Evolutionary conservation across 768 basidiomycete species (phyloP).

Genomic region (Scleroderma bovista): DNA sequence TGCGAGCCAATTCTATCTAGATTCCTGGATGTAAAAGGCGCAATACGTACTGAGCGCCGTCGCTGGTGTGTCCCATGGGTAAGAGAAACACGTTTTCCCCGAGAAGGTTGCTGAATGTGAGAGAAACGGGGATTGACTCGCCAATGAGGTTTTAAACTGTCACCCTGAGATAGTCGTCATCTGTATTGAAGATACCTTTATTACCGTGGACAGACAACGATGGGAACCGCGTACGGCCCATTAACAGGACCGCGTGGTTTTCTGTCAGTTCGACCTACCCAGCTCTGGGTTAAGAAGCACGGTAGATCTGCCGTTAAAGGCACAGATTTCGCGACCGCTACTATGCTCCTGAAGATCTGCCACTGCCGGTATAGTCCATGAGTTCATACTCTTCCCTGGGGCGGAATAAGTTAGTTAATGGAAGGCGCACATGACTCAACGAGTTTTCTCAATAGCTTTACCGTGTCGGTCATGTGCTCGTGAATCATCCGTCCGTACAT

Average conservation of each 20-base stretch:
- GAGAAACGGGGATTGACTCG: slow-evolving; percentile 91
- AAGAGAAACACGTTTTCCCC: slow-evolving; percentile 83
- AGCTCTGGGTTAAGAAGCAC: neutral
- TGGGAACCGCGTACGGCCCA: slow-evolving; percentile 60
- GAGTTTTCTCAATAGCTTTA: slow-evolving; percentile 78
- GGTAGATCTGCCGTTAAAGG: too few relatives aligned
- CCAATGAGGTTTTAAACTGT: slow-evolving; percentile 72
- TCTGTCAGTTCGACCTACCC: slow-evolving; percentile 36
- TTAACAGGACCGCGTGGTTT: slow-evolving; percentile 47
- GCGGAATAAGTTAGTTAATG: neutral
- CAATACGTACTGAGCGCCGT: slow-evolving; percentile 79
- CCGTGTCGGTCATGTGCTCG: slow-evolving; percentile 92
- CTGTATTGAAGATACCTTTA: slow-evolving; percentile 53
- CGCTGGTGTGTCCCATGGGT: slow-evolving; percentile 92
- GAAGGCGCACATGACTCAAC: slow-evolving; percentile 40
- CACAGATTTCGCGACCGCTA: neutral
- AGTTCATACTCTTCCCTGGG: neutral
- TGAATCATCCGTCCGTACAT: slow-evolving; percentile 77
- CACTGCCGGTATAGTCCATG: neutral
- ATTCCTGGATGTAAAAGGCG: neutral
- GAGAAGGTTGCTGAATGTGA: slow-evolving; percentile 88
- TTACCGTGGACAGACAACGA: slow-evolving; percentile 62
- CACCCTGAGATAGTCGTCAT: too few relatives aligned
- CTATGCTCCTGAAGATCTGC: neutral
- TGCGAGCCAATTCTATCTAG: neutral